Evolutionary conservation across 805 yeast species (phyloP), one percentile per base, ranked within the genome.

Genomic region (Candida tammaniensis): DNA sequence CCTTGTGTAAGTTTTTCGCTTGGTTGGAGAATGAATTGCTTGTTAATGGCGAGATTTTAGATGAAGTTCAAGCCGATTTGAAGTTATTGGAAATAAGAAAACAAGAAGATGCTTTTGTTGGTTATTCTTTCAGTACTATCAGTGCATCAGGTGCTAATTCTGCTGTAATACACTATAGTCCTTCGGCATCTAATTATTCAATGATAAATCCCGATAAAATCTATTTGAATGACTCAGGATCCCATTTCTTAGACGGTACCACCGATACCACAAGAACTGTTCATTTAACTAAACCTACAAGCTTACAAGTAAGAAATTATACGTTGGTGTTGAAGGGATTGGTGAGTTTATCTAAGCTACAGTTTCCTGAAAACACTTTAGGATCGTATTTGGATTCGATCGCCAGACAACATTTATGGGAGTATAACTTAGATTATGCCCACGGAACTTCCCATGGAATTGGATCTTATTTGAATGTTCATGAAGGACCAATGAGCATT

Each of bases 211-310:
- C 82, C 7, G 58, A 72, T 14, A 74, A 81, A 38, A 74, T 88
- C 2, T 88, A 82, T 47, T 65, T 93, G 42, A 68, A 86, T 40
- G 98, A 93, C 57, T 78, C 95, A 2, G 98, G 98, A 4, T 86
- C 93, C 0, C 98, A 93, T 50, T 91, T 76, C 52, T 56, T 82
- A 15, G 96, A 89, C 51, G 98, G 98, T 8, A 93, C 83, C 5
- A 78, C 84, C 1, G 84, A 78, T 54, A 74, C 76, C 4, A 78
- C 84, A 6, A 64, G 84, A 54, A 78, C 84, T 1, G 44, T 76
- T 11, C 82, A 78, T 54, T 74, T 76, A 45, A 64, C 65, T 6
- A 47, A 43, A 3, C 82, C 83, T 19, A 50, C 64, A 0, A 42
- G 51, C 3, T 76, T 69, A 28, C 74, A 76, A 47, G 61, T 57